Evolutionary conservation across 2,329 filamentous ascomycete genomes (phyloP), one percentile per base, ranked within the genome.

Genomic region (Exophiala sideris): DNA sequence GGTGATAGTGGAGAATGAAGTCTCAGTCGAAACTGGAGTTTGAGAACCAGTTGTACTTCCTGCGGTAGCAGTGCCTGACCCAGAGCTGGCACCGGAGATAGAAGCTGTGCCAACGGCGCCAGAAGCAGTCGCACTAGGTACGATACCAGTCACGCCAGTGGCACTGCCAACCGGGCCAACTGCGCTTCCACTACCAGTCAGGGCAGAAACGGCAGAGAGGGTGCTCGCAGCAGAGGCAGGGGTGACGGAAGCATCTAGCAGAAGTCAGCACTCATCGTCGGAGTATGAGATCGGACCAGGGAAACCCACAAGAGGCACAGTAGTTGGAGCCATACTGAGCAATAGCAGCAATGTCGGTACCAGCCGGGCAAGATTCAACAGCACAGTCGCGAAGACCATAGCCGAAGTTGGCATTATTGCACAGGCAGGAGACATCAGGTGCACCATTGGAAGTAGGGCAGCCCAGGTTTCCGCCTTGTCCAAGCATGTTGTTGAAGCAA

Each of bases 351-450:
- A 70, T 56, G 54, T 74, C 65, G 20, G 72, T 70, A 11, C 57
- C 62, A 40, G 44, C 10, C 9, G 71, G 70, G 64, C 76, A 78
- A 33, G 73, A 71, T 63, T 76, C 56, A 12, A 60, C 42, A 38
- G 72, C 72, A 68, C 76, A 78, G 65, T 78, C 76, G 35, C 70
- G 73, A 45, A 78, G 67, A 53, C 76, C 76, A 56, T 66, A 71
- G 29, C 62, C 53, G 63, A 77, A 77, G 68, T 78, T 58, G 18
- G 58, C 32, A 49, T 64, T 70, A 34, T 60, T 65, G 68, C 74
- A 77, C 9, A 68, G 62, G 60, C 75, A 78, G 24, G 50, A 48
- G 40, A 67, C 41, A 57, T 77, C 71, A 41, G 51, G 57, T 9
- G 60, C 62, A 21, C 59, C 36, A 20, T 61, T 58, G 35, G 48